phyloP scores from a whole-genome alignment of 225 moss, liverwort and hornwort genomes.

The Polytrichum commune region DNA sequence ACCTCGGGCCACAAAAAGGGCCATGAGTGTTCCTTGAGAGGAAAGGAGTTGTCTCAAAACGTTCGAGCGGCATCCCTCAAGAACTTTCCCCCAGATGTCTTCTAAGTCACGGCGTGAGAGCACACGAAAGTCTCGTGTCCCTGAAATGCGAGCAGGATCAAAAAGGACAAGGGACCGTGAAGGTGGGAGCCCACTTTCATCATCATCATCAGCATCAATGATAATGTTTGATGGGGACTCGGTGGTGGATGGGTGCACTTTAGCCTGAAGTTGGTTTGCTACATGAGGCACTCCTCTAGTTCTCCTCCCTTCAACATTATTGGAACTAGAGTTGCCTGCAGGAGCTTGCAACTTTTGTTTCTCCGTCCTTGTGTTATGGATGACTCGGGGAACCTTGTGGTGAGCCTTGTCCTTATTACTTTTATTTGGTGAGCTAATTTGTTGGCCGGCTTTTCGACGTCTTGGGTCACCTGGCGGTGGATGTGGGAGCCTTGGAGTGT shows the following conservation, averaged over 20 bases:
- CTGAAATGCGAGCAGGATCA: constrained; percentile 29
- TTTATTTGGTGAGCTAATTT: constrained; percentile 9
- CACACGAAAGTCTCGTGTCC: constrained; percentile 59
- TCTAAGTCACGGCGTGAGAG: constrained; percentile 74
- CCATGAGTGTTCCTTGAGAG: constrained; percentile 68
- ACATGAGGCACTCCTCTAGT: not conserved
- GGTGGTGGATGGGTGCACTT: constrained; percentile 30
- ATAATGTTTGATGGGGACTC: not conserved
- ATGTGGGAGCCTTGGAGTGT: constrained; percentile 35
- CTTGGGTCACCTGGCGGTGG: constrained; percentile 1
- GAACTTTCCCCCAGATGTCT: constrained; percentile 78
- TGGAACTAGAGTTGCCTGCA: not conserved
- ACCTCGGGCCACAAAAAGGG: constrained; percentile 80
- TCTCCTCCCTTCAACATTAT: constrained; percentile 1
- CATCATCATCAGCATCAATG: not conserved
- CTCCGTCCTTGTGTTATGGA: not conserved
- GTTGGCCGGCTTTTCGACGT: constrained; percentile 5
- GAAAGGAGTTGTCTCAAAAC: constrained; percentile 77
- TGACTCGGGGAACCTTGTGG: constrained; percentile 1
- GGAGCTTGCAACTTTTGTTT: constrained; percentile 34
- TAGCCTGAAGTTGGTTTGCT: constrained; percentile 12
- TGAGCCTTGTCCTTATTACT: constrained; percentile 7
- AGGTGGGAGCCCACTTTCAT: constrained; percentile 12
- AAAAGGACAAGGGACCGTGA: constrained; percentile 31
- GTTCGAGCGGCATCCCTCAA: constrained; percentile 83